Percentiles rank a stretch among this genome's conserved stretches.
Conservation (phyloP, 179 eudicot species). For the Patellifolia procumbens region DNA sequence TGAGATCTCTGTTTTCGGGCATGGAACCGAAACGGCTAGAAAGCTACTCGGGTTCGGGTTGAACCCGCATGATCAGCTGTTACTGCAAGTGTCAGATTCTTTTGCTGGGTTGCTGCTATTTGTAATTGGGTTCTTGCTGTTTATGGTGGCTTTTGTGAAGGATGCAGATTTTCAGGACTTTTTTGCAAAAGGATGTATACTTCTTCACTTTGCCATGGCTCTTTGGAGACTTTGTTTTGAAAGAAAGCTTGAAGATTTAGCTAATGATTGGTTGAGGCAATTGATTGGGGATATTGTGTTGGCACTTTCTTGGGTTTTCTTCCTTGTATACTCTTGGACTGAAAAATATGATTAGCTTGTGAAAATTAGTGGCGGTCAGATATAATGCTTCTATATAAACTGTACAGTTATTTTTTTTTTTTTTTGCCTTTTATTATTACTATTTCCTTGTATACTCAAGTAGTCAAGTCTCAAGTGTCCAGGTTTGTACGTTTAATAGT, state of each 20-base stretch:
- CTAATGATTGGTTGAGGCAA: conserved; percentile 33
- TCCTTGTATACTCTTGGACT: conserved; percentile 29
- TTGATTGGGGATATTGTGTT: conserved; percentile 33
- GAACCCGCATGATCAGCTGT: conserved; percentile 17
- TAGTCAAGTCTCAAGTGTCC: too few species aligned
- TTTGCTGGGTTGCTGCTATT: conserved; percentile 30
- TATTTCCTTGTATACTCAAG: too few species aligned
- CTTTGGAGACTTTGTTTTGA: conserved; percentile 34
- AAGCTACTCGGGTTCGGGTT: conserved; percentile 31
- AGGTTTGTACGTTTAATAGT: too few species aligned
- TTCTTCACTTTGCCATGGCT: conserved; percentile 32
- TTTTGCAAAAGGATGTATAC: conserved; percentile 35
- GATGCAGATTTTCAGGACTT: conserved; percentile 31
- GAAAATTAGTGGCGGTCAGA: too few species aligned
- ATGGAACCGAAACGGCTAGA: conserved; percentile 29
- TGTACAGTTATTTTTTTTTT: too few species aligned
- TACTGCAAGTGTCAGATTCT: conserved; percentile 31
- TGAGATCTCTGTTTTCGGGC: conserved; percentile 30
- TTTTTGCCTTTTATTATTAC: too few species aligned
- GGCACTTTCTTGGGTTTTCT: conserved; percentile 35
- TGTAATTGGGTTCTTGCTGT: conserved; percentile 30
- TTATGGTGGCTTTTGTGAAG: conserved; percentile 37
- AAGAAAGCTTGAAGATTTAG: conserved; percentile 29
- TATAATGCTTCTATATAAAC: too few species aligned
- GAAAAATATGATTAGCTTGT: conserved; percentile 23